phyloP scores from a whole-genome alignment of 2,329 filamentous ascomycete species.

The Cordyceps pruinosa region DNA sequence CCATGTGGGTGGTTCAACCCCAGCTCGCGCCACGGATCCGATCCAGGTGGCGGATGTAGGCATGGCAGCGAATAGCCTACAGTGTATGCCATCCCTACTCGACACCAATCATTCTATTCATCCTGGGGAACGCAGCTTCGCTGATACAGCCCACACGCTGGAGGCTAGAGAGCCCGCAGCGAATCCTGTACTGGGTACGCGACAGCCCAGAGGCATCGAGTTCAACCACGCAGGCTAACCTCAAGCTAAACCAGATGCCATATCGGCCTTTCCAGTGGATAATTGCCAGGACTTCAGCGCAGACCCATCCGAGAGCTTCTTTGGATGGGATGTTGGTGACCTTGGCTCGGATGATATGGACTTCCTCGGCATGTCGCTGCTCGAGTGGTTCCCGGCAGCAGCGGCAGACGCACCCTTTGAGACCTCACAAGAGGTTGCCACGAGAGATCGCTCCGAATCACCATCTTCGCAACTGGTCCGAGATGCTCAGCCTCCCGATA shows the following conservation, averaged over 20 bases:
- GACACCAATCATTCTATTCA: neutral
- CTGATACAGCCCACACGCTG: neutral
- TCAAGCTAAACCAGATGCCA: neutral
- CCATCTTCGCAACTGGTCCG: conserved; percentile 1
- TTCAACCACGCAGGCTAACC: too few relatives aligned
- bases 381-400: neutral
- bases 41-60: neutral
- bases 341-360: conserved; percentile 2
- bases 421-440: neutral
- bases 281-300: neutral
- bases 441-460: neutral
- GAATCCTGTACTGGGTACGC: neutral
- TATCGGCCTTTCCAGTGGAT: neutral
- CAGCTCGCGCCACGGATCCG: neutral
- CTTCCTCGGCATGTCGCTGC: neutral
- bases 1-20: neutral
- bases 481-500: conserved; percentile 8
- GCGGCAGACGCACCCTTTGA: neutral
- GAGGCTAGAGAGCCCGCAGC: neutral
- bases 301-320: conserved; percentile 8
- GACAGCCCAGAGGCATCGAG: neutral
- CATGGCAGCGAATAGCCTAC: neutral
- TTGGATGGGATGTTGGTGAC: conserved; percentile 5
- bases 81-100: neutral
- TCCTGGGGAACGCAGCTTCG: neutral